A percentile compares a stretch with the other conserved stretches of the same genome.
Conservation (phyloP, 345 rosid species). For the Populus tremula region DNA sequence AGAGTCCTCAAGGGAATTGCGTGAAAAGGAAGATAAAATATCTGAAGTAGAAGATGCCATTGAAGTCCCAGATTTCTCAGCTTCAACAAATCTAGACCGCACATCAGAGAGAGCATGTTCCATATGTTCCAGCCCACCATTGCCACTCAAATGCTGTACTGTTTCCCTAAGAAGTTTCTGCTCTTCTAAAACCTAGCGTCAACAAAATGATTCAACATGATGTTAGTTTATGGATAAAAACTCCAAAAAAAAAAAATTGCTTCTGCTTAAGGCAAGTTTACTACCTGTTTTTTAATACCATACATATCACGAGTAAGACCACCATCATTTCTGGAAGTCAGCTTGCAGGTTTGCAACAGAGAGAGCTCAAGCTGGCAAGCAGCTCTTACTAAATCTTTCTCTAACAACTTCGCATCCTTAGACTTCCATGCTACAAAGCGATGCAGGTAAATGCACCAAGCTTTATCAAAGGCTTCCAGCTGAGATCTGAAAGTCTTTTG, state of each 20-base stretch:
- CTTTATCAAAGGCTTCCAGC: constrained; percentile 68
- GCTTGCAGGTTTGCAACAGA: constrained; percentile 73
- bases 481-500: constrained; percentile 62
- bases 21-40: constrained; percentile 32
- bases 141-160: constrained; percentile 69
- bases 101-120: constrained; percentile 68
- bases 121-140: constrained; percentile 69
- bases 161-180: constrained; percentile 70
- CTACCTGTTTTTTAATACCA: constrained; percentile 77
- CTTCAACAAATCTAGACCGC: constrained; percentile 53
- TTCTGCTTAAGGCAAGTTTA: background rate
- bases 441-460: constrained; percentile 76
- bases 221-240: background rate
- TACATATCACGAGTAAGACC: constrained; percentile 68
- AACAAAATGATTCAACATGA: background rate
- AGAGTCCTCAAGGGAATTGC: constrained; percentile 33
- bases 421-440: constrained; percentile 86
- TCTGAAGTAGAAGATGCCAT: constrained; percentile 41
- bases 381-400: constrained; percentile 80
- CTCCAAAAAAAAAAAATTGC: background rate
- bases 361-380: constrained; percentile 97
- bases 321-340: constrained; percentile 48
- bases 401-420: constrained; percentile 75
- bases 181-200: constrained; percentile 61
- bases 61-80: constrained; percentile 53